Evolutionary conservation across 805 yeast species (phyloP).

Genomic region (Lipomyces sp.): DNA sequence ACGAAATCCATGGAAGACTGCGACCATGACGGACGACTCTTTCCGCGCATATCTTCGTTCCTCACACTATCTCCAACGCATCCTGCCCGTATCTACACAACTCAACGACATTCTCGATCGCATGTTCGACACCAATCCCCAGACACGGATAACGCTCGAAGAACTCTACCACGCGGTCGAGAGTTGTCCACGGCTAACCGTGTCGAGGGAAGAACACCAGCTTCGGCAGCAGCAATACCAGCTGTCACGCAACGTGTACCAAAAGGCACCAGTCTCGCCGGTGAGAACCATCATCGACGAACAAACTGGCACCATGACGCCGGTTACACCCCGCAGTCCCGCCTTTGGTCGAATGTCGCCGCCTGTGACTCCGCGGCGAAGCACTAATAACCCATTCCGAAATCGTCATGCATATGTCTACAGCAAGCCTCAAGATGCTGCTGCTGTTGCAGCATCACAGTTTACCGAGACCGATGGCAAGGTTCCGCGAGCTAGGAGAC

Average conservation of each 20-base stretch:
- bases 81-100: constrained; percentile 73
- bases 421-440: constrained; percentile 10
- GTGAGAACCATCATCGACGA: constrained; percentile 15
- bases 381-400: constrained; percentile 30
- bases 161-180: constrained; percentile 34
- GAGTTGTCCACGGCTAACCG: constrained; percentile 35
- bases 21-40: constrained; percentile 61
- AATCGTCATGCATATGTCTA: constrained; percentile 29
- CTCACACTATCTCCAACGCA: constrained; percentile 59
- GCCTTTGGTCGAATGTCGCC: background rate
- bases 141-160: constrained; percentile 35
- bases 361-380: constrained; percentile 8
- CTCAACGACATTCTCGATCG: constrained; percentile 57
- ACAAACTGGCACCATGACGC: constrained; percentile 17
- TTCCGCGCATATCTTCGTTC: constrained; percentile 66
- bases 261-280: constrained; percentile 17
- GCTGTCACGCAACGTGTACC: background rate
- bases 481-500: constrained; percentile 1
- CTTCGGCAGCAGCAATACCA: constrained; percentile 3
- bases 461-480: background rate
- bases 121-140: constrained; percentile 41
- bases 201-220: constrained; percentile 23
- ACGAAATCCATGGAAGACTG: constrained; percentile 91
- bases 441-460: constrained; percentile 4
- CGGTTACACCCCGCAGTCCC: background rate